Conservation (phyloP, 2,329 filamentous ascomycete genomes). For the Biscogniauxia sp. region DNA sequence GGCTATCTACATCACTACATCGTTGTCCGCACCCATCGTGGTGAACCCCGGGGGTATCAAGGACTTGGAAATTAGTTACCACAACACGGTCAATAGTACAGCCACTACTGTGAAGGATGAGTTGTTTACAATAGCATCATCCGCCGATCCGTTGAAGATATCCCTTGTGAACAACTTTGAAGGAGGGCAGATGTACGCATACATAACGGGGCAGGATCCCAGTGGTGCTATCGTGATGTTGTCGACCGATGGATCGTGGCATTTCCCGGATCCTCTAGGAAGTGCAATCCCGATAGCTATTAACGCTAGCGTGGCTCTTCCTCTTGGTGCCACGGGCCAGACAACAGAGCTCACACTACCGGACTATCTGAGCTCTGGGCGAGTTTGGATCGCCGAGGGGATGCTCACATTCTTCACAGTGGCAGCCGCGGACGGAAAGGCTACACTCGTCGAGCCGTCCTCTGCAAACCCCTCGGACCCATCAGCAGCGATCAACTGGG, state of each 20-base stretch:
- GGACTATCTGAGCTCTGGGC: conserved; percentile 38
- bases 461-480: conserved; percentile 43
- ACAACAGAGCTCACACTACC: conserved; percentile 39
- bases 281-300: conserved; percentile 33
- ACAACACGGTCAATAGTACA: conserved; percentile 41
- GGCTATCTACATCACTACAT: conserved; percentile 22
- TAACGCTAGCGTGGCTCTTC: conserved; percentile 34
- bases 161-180: conserved; percentile 40
- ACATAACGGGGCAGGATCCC: conserved; percentile 39
- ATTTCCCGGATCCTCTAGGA: conserved; percentile 36
- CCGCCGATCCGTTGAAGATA: conserved; percentile 22
- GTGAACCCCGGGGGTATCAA: conserved; percentile 30
- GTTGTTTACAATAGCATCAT: background rate
- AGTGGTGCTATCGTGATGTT: conserved; percentile 39
- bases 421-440: conserved; percentile 24
- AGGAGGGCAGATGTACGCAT: conserved; percentile 36
- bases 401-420: conserved; percentile 40
- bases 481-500: conserved; percentile 44
- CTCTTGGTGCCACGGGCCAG: conserved; percentile 36
- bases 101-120: background rate
- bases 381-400: conserved; percentile 43
- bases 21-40: conserved; percentile 34
- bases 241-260: conserved; percentile 37
- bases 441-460: conserved; percentile 47
- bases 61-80: conserved; percentile 36